Percentiles rank a stretch among this genome's conserved stretches.
Evolutionary conservation across 805 yeast species (phyloP).

Genomic region (Candida alai): DNA sequence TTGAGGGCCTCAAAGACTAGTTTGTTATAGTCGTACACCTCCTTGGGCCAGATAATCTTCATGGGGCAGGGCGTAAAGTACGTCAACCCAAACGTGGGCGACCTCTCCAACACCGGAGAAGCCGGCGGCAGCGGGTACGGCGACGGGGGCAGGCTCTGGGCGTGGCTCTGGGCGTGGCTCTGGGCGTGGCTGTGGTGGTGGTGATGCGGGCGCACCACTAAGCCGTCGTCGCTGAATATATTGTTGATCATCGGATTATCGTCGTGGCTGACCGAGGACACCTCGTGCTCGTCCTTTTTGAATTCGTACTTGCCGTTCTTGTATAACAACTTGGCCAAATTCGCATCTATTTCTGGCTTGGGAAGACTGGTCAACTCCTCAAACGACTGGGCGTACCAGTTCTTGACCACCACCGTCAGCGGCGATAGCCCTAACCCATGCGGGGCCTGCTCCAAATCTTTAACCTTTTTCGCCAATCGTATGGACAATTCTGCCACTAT

Average conservation of each 20-base stretch:
- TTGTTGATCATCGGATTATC: constrained; percentile 37
- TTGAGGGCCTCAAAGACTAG: constrained; percentile 61
- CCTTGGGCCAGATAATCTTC: constrained; percentile 65
- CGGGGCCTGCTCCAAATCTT: constrained; percentile 79
- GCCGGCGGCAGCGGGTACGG: too few species aligned
- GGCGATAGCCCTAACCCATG: constrained; percentile 70
- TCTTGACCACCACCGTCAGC: constrained; percentile 67
- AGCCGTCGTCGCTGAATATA: constrained; percentile 51
- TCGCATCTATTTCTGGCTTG: constrained; percentile 49
- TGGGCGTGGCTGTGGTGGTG: constrained; percentile 6
- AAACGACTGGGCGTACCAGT: constrained; percentile 91
- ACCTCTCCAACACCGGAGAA: too few species aligned
- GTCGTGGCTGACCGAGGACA: not conserved
- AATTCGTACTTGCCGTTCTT: constrained; percentile 8
- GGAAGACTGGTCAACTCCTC: constrained; percentile 71
- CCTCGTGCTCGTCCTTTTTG: constrained; percentile 3
- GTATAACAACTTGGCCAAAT: constrained; percentile 33
- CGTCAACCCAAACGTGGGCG: constrained; percentile 41
- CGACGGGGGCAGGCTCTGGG: not conserved
- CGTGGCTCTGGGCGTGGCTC: not conserved
- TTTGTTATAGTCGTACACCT: constrained; percentile 67
- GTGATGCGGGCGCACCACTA: constrained; percentile 29
- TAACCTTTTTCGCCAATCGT: constrained; percentile 78
- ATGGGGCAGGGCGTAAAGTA: constrained; percentile 54
- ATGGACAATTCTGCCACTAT: constrained; percentile 85